Base-by-base conservation (phyloP, 1,284 basidiomycete species). In the Cryptococcus floricola region DNA sequence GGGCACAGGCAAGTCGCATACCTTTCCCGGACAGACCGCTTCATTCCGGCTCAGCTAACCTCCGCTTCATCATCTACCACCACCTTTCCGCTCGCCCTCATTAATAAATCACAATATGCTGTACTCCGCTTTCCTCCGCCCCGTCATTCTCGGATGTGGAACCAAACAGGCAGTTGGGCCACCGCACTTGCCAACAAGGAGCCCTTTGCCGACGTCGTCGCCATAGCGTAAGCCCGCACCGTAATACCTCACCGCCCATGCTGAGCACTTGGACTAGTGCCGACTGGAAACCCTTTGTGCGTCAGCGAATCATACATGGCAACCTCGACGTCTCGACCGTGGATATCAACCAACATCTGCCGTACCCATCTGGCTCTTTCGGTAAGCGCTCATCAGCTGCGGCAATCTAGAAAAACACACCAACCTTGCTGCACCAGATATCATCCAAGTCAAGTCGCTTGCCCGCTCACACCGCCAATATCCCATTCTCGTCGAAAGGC, bases 391-490 rank as follows among this genome's bases (percentile, higher is more conserved):
- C 31, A 16, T 41, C 46, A 25, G 39, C 23, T 13, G 37, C 50
- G 25, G 13, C 25, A 34, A 8, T 14, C 10, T 46, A 9, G 8
- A 14, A 27, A 13, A 16, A 31, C 18, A 37, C n/a, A 4, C 41
- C 5, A 18, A 12, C 16, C 10, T 12, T 8, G 45, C 50, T n/a
- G 50, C 16, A 8, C 10, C 56, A 76, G 75, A 77, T 54, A 49
- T 76, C 49, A 72, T 77, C 43, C 75, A 77, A 51, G 68, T 76
- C 55, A 68, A 71, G 53, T 58, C 61, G 18, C 54, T 75, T 34
- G 49, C 68, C 7, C 64, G 70, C 47, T 62, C 66, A 5, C 59
- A 72, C 18, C 65, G 67, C 18, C 54, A 64, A 38, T 77, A 76
- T 53, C 41, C 59, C 13, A 34, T 52, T 5, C 52, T 77, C 13